Conservation (phyloP, 208 protist species). For the Acanthamoeba triangularis region DNA sequence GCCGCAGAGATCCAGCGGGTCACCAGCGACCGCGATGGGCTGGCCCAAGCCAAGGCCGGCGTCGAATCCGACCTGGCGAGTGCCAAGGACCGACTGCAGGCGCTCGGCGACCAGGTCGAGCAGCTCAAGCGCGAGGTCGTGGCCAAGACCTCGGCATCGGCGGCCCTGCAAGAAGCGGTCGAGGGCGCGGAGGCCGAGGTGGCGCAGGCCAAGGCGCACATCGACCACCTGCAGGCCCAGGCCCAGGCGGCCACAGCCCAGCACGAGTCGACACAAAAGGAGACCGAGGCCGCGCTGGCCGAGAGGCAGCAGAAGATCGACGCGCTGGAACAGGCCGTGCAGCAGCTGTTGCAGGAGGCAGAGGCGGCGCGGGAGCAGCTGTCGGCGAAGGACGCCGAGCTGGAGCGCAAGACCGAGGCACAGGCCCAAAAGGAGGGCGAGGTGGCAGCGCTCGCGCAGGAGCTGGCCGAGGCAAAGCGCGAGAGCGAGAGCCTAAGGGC, state of each 20-base stretch:
- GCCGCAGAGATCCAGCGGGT: neutral
- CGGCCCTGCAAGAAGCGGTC: too few relatives aligned
- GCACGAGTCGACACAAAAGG: neutral
- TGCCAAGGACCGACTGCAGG: neutral
- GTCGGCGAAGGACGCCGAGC: neutral
- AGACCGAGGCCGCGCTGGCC: neutral
- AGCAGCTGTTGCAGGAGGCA: neutral
- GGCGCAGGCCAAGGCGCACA: too few relatives aligned
- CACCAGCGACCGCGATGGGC: neutral
- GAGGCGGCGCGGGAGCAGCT: neutral
- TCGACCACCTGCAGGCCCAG: too few relatives aligned
- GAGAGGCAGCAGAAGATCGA: neutral
- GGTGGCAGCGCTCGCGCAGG: too few relatives aligned
- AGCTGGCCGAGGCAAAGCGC: neutral
- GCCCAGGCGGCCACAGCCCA: neutral
- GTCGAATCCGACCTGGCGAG: neutral
- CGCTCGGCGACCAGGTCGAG: neutral
- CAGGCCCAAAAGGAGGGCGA: neutral
- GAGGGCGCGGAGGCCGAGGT: too few relatives aligned
- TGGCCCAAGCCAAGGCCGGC: neutral
- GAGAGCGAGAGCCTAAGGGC: neutral
- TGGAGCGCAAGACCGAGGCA: neutral
- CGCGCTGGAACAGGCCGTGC: neutral
- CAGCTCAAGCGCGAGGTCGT: neutral
- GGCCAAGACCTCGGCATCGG: neutral